Evolutionary conservation across 495 filamentous ascomycete species (phyloP), one percentile per base, ranked within the genome.

Genomic region (Rusavskia elegans): DNA sequence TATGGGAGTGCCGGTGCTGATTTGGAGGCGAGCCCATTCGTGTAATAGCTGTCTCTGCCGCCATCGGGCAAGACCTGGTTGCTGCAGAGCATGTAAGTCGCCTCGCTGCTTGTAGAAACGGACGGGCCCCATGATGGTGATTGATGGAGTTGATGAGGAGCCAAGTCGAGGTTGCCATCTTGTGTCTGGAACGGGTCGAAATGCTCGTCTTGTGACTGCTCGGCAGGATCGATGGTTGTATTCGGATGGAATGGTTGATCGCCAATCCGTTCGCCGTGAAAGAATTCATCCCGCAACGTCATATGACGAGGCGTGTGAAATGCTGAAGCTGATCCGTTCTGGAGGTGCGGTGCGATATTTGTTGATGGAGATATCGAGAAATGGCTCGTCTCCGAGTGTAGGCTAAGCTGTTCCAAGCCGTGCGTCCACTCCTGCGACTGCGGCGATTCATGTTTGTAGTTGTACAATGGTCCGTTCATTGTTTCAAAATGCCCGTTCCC

Each of bases 401-500:
- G 45, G 44, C 51, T 59, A 10, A 62, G 52, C 39, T 62, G 59
- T 32, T 57, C 59, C 7, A 62, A 55, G 10, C 54, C 51, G 20
- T 55, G 46, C 4, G 57, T 55, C 59, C 59, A 62, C 40, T 62
- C 59, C 19, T 50, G 51, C 29, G 40, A 44, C 16, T 42, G 45
- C 3, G 48, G 48, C 29, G 35, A 51, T 5, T 62, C 49, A 21
- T 59, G 49, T 19, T 50, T 49, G 16, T 50, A 20, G 48, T 56
- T 50, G 35, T 51, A 56, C 3, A 53, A 49, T n/a, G 57, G 50
- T n/a, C 55, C 49, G 39, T 54, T 57, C 57, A 57, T 62, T 7
- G 13, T 35, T 11, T 35, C 13, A 2, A 35, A 13, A 35, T 35
- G 32, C 0, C 32, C 13, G 2, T 35, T 35, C 32, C 32, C 32